These are phyloP conservation scores for Myotisia sp. DNA, from an alignment of 2,329 filamentous ascomycete genomes.

Conservation along the genomic window DNA sequence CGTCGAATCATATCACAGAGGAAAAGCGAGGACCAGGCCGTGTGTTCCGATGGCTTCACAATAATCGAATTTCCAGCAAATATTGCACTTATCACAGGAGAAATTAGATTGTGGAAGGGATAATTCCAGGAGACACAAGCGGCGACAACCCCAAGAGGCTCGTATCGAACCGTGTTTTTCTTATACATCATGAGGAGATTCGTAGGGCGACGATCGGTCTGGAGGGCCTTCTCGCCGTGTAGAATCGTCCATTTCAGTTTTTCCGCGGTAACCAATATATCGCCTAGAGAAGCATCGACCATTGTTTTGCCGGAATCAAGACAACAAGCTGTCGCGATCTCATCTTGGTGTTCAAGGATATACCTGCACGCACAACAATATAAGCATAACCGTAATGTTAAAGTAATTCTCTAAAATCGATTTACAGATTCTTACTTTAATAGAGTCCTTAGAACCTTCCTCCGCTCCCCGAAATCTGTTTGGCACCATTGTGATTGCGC, in stretches of 20 bases:
- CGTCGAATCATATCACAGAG: slow-evolving; percentile 65
- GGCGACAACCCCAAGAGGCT: slow-evolving; percentile 82
- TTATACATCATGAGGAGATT: slow-evolving; percentile 95
- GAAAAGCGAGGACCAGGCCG: slow-evolving; percentile 78
- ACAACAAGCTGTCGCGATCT: slow-evolving; percentile 72
- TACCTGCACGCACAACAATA: slow-evolving; percentile 33
- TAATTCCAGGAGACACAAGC: slow-evolving; percentile 97
- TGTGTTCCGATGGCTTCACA: slow-evolving; percentile 90
- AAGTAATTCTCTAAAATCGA: neutral
- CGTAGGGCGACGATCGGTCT: slow-evolving; percentile 59
- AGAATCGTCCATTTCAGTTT: slow-evolving; percentile 88
- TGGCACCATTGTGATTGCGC: slow-evolving; percentile 66
- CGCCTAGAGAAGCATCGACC: slow-evolving; percentile 83
- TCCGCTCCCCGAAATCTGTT: slow-evolving; percentile 64
- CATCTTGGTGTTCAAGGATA: slow-evolving; percentile 75
- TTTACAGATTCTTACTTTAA: slow-evolving; percentile 38
- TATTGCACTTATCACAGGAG: slow-evolving; percentile 75
- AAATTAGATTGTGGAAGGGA: slow-evolving; percentile 87
- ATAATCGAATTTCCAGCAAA: slow-evolving; percentile 86
- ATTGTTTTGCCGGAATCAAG: slow-evolving; percentile 93
- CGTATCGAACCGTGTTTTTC: slow-evolving; percentile 75
- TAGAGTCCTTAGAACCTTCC: slow-evolving; percentile 66
- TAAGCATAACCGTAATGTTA: slow-evolving; percentile 2
- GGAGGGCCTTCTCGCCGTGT: slow-evolving; percentile 72
- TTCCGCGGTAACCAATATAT: slow-evolving; percentile 86